phyloP scores from a whole-genome alignment of 2,329 filamentous ascomycete genomes.

The Lasiodiplodia sp. region DNA sequence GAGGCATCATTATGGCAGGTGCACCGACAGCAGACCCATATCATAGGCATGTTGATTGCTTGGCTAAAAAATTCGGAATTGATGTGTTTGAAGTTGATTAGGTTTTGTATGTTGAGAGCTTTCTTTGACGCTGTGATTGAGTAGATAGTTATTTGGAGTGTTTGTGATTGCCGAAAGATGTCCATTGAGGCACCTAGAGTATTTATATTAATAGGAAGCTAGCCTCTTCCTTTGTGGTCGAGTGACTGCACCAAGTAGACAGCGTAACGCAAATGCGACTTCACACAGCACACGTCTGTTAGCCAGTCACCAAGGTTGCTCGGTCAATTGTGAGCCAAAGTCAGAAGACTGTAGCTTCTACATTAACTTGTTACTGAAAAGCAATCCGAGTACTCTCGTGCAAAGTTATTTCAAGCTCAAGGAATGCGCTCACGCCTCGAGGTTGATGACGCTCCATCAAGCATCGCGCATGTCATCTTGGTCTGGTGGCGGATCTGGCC shows the following conservation, averaged over 20 bases:
- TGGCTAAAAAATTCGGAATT: background rate
- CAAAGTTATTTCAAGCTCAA: too few relatives aligned
- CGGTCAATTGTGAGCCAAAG: too few relatives aligned
- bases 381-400: too few relatives aligned
- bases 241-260: background rate
- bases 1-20: background rate
- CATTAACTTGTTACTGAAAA: too few relatives aligned
- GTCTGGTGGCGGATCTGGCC: background rate
- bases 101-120: background rate
- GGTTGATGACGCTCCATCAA: too few relatives aligned
- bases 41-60: background rate
- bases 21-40: background rate
- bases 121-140: background rate
- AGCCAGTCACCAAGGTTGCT: too few relatives aligned
- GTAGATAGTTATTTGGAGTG: background rate
- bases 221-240: background rate
- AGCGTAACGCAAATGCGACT: background rate
- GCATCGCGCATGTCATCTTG: background rate
- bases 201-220: background rate
- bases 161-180: background rate
- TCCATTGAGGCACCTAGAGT: background rate
- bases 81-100: background rate
- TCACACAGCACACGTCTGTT: background rate
- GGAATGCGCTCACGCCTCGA: too few relatives aligned
- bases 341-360: too few relatives aligned